Evolutionary conservation across 73 alveolate genomes (phyloP), one percentile per base, ranked within the genome.

Genomic region (Effrenium voratum): DNA sequence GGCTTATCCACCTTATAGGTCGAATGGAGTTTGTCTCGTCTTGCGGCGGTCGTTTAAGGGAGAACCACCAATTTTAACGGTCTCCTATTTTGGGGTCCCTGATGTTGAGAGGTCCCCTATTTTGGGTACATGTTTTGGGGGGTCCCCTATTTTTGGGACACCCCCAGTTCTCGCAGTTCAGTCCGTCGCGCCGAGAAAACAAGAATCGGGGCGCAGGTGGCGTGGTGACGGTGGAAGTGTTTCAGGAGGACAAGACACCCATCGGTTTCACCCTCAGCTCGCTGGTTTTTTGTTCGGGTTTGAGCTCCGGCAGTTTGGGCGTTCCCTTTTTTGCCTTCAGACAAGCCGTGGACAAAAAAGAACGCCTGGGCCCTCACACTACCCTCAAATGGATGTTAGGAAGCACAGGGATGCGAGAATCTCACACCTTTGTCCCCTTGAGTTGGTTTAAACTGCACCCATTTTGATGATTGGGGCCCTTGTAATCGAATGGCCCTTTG

Each of bases 191-290:
- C 4, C n/a, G n/a, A n/a, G n/a, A n/a, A n/a, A n/a, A n/a, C n/a
- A n/a, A n/a, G 24, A 47, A 46, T 3, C 28, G 3, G 30, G 57
- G 8, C n/a, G 75, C 85, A 90, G 96, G 96, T 49, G 96, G 96
- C 70, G 34, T 10, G 41, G 96, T 90, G 87, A 90, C 75, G 30
- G 73, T 90, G 50, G 96, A 90, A 45, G 96, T 90, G 5, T 40
- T 50, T 75, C 43, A 90, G 41, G 96, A 90, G 75, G 96, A 90
- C 46, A 90, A 90, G 38, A 66, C 70, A 3, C 68, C 96, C 32
- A 70, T 90, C 1, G 96, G 96, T 46, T n/a, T n/a, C n/a, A 55
- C 40, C 96, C 68, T 90, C 49, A 73, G 44, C 12, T 38, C 45
- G 34, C 49, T 8, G 60, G 22, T 3, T 12, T 26, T 3, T 12